phyloP scores from a whole-genome alignment of 2,329 filamentous ascomycete species.

The Ophiostoma angusticollis region DNA sequence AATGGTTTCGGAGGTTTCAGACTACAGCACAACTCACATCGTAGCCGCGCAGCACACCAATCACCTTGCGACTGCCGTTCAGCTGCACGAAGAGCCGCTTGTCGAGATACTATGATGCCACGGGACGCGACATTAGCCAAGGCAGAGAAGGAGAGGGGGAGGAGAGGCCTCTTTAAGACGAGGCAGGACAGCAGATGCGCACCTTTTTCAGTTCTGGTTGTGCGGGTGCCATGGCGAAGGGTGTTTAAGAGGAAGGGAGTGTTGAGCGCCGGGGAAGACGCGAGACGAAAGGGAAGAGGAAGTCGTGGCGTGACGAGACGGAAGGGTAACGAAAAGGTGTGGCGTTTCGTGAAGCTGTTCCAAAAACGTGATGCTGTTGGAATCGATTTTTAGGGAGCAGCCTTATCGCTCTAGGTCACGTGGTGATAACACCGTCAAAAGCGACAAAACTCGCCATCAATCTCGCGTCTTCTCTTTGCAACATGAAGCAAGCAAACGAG shows the following conservation, averaged over 20 bases:
- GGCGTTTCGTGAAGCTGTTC: neutral
- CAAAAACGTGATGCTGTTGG: neutral
- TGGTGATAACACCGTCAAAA: slow-evolving; percentile 33
- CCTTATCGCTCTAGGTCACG: slow-evolving; percentile 22
- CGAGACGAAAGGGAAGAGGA: slow-evolving; percentile 13
- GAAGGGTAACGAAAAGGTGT: slow-evolving; percentile 2
- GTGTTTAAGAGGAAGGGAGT: neutral
- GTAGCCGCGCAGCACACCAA: slow-evolving; percentile 86
- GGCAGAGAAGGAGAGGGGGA: neutral
- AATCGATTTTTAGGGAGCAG: slow-evolving; percentile 1
- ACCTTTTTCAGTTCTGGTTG: slow-evolving; percentile 99
- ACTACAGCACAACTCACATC: slow-evolving; percentile 69
- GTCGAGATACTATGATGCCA: slow-evolving; percentile 90
- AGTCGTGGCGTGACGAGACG: slow-evolving; percentile 14
- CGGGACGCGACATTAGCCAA: too few species aligned
- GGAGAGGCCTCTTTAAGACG: neutral
- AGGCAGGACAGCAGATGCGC: slow-evolving; percentile 9
- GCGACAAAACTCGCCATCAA: neutral
- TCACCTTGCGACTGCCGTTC: slow-evolving; percentile 94
- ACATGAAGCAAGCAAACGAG: neutral
- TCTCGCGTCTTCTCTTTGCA: neutral
- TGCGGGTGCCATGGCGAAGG: slow-evolving; percentile 79
- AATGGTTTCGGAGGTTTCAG: too few species aligned
- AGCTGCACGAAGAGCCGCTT: slow-evolving; percentile 96
- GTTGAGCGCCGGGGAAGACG: slow-evolving; percentile 1